Conservation (phyloP, 2,329 filamentous ascomycete species). For the Aspergillus tanneri region DNA sequence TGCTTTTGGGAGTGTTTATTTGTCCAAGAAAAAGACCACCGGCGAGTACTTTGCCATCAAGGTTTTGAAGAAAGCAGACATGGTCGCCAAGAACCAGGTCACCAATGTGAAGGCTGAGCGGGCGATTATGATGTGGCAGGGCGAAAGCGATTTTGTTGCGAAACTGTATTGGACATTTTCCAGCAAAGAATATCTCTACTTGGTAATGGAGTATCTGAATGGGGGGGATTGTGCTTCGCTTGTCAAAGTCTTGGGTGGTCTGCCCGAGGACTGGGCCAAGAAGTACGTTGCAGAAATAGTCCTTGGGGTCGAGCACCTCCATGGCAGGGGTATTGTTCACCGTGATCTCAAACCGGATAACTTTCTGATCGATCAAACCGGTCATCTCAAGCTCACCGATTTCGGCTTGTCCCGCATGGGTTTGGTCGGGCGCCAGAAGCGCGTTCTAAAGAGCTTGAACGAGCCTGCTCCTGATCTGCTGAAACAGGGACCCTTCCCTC, state of each 20-base stretch:
- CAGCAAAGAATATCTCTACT: constrained; percentile 96
- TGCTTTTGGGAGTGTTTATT: constrained; percentile 94
- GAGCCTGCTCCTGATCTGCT: constrained; percentile 90
- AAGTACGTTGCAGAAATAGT: constrained; percentile 97
- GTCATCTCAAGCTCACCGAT: constrained; percentile 94
- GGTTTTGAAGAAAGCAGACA: constrained; percentile 98
- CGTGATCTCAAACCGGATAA: constrained; percentile 97
- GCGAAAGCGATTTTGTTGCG: constrained; percentile 96
- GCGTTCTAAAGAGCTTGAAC: constrained; percentile 72
- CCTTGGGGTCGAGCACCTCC: constrained; percentile 92
- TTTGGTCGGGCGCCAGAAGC: constrained; percentile 91
- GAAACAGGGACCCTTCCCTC: constrained; percentile 86
- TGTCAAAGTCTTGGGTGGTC: constrained; percentile 86
- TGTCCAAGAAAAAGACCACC: constrained; percentile 98
- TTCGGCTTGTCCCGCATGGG: constrained; percentile 98
- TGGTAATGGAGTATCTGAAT: constrained; percentile 99
- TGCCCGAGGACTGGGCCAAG: constrained; percentile 96
- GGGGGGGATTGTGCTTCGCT: constrained; percentile 95
- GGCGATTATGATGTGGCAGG: constrained; percentile 99
- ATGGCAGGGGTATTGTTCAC: constrained; percentile 92
- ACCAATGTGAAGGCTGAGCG: constrained; percentile 98
- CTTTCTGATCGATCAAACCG: constrained; percentile 92
- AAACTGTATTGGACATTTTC: constrained; percentile 99
- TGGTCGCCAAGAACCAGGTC: constrained; percentile 99
- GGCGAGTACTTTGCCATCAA: constrained; percentile 99